Base-by-base conservation (phyloP, 345 rosid genomes). In the Aurinia saxatilis region DNA sequence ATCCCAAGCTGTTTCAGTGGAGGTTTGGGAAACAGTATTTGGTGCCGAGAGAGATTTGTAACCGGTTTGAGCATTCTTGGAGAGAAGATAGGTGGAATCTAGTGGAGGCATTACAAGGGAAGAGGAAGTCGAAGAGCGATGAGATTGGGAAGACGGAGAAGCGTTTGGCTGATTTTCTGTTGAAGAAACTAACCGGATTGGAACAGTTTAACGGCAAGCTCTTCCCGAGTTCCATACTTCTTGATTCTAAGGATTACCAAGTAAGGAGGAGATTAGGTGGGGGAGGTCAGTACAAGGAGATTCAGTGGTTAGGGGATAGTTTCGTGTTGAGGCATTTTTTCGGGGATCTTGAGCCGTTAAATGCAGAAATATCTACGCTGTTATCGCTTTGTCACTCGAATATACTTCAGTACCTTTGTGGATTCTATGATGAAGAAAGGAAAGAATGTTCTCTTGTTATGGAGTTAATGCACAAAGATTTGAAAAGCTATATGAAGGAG, bases 341-440 rank as follows among this genome's bases (percentile, higher is more conserved):
- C 18, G 83, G 80, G 16, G 96, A 84, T 48, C 61, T 80, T 50
- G 82, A 77, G 46, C 77, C 85, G 6, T 65, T 84, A 11, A 68
- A 66, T 31, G 54, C 77, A 1, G 92, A 93, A 74, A 85, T 93
- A 5, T 77, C 82, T 9, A 65, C 63, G 30, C 60, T 82, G 30
- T 72, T 93, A n/a, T 82, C 87, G 7, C 90, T 93, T 17, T 82
- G 88, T 18, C 99, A 93, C 51, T 88, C 99, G 3, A 85, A 93
- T 60, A 76, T 85, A 57, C 72, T 93, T 65, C 92, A 78, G 31
- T 84, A 84, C 73, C 78, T 82, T 1, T 82, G 87, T 1, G 95
- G 92, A 8, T 90, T 93, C 55, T 77, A 65, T 8, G 96, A 87
- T 30, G 97, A 87, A 60, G 88, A 87, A 10, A 84, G 73, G 70